Evolutionary conservation across 192 early-diverging fungal genomes (phyloP).

Genomic region (Coemansia sp.): DNA sequence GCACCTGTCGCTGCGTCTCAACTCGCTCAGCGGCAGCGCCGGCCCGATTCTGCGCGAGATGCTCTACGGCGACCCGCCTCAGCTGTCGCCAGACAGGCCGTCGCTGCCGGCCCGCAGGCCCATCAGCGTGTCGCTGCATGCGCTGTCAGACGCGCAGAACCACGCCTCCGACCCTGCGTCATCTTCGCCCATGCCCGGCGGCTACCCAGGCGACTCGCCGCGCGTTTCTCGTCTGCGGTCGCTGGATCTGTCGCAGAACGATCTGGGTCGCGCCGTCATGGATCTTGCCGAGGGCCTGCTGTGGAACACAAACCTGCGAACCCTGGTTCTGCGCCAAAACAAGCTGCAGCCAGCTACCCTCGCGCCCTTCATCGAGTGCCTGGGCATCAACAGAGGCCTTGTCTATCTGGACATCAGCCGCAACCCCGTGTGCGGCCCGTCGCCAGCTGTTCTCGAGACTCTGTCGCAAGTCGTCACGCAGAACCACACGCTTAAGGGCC

Average conservation of each 20-base stretch:
- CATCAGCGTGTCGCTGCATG: conserved; percentile 50
- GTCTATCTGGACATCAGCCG: conserved; percentile 59
- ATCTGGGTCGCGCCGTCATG: conserved; percentile 47
- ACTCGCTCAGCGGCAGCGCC: conserved; percentile 39
- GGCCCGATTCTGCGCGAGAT: conserved; percentile 53
- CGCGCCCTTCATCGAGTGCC: conserved; percentile 48
- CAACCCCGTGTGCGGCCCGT: conserved; percentile 56
- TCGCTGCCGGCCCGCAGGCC: conserved; percentile 25
- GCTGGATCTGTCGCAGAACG: conserved; percentile 53
- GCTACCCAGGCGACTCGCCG: conserved; percentile 27
- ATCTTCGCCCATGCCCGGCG: conserved; percentile 2
- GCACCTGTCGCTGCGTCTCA: conserved; percentile 49
- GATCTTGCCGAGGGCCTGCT: conserved; percentile 50
- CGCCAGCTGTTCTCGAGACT: conserved; percentile 25
- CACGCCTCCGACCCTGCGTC: conserved; percentile 12
- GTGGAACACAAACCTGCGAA: conserved; percentile 52
- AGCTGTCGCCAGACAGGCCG: conserved; percentile 22
- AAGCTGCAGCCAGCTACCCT: conserved; percentile 53
- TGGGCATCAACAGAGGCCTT: conserved; percentile 56
- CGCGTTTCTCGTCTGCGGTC: conserved; percentile 48
- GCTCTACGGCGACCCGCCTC: conserved; percentile 54
- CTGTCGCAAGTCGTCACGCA: conserved; percentile 54
- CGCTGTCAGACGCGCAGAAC: conserved; percentile 46
- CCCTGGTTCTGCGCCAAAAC: conserved; percentile 54
- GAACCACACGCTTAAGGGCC: conserved; percentile 63